Evolutionary conservation across 129 eudicot genomes (phyloP).

Genomic region (Lactuca sativa): DNA sequence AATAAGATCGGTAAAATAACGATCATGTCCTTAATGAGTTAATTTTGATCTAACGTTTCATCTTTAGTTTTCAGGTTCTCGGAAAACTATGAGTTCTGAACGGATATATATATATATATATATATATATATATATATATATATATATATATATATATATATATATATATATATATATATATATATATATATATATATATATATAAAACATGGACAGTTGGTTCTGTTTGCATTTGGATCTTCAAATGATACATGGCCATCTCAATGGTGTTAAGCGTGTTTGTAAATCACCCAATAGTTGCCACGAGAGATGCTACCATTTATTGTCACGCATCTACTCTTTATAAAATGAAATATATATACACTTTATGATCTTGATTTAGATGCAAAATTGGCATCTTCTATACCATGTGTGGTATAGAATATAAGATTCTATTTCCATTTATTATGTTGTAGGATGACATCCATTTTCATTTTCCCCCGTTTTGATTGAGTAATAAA

Average conservation of each 20-base stretch:
- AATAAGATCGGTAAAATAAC: too few species aligned
- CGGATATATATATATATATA: too few species aligned
- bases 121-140: too few species aligned
- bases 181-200: background rate
- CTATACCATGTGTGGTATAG: slow-evolving; percentile 24
- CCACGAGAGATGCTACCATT: slow-evolving; percentile 33
- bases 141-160: too few species aligned
- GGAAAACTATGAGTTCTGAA: too few species aligned
- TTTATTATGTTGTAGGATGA: background rate
- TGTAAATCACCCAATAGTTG: slow-evolving; percentile 21
- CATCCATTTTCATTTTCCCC: background rate
- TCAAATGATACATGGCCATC: slow-evolving; percentile 36
- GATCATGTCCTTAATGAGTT: too few species aligned
- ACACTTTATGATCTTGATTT: slow-evolving; percentile 34
- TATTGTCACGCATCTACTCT: slow-evolving; percentile 23
- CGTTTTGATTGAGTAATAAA: background rate
- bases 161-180: background rate
- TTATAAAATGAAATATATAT: background rate
- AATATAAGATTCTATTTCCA: slow-evolving; percentile 10
- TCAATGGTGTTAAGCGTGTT: slow-evolving; percentile 28
- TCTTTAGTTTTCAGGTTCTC: too few species aligned
- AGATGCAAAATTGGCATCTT: slow-evolving; percentile 32
- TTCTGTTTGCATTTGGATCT: slow-evolving; percentile 21
- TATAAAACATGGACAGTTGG: background rate
- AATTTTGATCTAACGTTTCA: too few species aligned